These are phyloP conservation scores for Physcomitrellopsis africana DNA, from an alignment of 225 moss, liverwort and hornwort species.

Conservation along the genomic window DNA sequence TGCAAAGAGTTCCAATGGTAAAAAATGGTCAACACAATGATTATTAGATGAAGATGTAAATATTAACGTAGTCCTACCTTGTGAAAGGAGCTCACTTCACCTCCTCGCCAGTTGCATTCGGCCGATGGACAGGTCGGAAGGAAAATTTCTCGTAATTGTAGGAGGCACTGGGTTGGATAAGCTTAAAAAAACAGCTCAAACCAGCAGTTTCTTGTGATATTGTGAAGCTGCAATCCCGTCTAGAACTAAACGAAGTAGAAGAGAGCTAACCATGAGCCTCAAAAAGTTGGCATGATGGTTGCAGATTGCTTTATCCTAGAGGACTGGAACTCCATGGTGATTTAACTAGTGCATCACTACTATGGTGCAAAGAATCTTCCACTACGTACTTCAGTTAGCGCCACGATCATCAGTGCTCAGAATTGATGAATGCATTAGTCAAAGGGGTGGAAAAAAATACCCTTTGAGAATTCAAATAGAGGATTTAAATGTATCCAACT, in stretches of 20 bases:
- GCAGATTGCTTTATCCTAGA: conserved; percentile 7
- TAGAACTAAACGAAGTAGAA: neutral
- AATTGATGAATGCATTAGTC: conserved; percentile 26
- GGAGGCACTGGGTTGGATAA: conserved; percentile 21
- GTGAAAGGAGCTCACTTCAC: conserved; percentile 24
- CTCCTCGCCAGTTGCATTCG: conserved; percentile 44
- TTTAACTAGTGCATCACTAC: conserved; percentile 19
- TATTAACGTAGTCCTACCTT: conserved; percentile 24
- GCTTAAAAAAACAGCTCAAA: conserved; percentile 55
- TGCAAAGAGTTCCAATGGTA: neutral
- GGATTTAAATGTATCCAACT: neutral
- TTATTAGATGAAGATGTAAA: too few species aligned
- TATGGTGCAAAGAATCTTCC: conserved; percentile 37
- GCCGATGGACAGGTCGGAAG: conserved; percentile 49
- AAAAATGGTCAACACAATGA: too few species aligned
- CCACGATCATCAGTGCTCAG: conserved; percentile 25
- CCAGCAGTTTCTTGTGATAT: conserved; percentile 20
- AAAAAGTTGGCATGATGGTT: conserved; percentile 47
- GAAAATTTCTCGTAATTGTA: conserved; percentile 25
- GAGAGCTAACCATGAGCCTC: conserved; percentile 42
- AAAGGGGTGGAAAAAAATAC: conserved; percentile 25
- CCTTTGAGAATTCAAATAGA: conserved; percentile 22
- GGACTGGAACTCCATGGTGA: conserved; percentile 1
- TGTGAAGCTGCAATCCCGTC: conserved; percentile 28
- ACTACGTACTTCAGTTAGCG: conserved; percentile 29